Evolutionary conservation across 495 filamentous ascomycete species (phyloP), one percentile per base, ranked within the genome.

Genomic region (Neurospora africana): DNA sequence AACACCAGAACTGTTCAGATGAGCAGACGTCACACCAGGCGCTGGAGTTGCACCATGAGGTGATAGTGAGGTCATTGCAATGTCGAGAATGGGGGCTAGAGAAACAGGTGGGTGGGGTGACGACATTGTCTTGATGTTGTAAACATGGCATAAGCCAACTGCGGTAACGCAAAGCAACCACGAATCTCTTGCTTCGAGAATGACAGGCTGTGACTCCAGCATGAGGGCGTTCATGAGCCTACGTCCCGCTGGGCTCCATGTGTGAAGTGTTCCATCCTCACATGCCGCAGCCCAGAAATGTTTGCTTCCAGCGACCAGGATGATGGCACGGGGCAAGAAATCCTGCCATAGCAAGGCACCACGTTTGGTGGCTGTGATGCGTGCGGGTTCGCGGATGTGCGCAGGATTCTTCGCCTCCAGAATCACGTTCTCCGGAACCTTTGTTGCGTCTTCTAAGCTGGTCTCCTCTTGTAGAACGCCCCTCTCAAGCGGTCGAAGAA

Each of bases 231-330:
- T 97, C 71, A 94, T 84, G 9, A 97, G 83, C 43, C 95, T 87
- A 70, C 96, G 88, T 5, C 95, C 95, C n/a, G 94, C 94, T 4
- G 95, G 95, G 2, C 94, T 95, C 94, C 95, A 99, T 37, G 92
- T 87, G 78, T 97, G 92, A 15, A 99, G 74, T n/a, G 90, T 92
- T 19, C 93, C 96, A 78, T 98, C 95, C 80, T 99, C 95, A 73
- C 93, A 97, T 19, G 91, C 93, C 13, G 90, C 94, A 11, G 91
- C 90, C 93, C 95, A 98, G 81, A 98, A 94, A 72, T 89, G 88
- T 72, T 90, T 88, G 78, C 94, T 98, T 0, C 95, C 95, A 0
- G 95, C 95, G 8, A 93, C 89, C 5, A 97, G 88, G 13, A 98
- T 86, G 15, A 95, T 91, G 37, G 90, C 88, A 44, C 89, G 87